Conservation (phyloP, 192 early-diverging fungal genomes). For the Endogone sp. region DNA sequence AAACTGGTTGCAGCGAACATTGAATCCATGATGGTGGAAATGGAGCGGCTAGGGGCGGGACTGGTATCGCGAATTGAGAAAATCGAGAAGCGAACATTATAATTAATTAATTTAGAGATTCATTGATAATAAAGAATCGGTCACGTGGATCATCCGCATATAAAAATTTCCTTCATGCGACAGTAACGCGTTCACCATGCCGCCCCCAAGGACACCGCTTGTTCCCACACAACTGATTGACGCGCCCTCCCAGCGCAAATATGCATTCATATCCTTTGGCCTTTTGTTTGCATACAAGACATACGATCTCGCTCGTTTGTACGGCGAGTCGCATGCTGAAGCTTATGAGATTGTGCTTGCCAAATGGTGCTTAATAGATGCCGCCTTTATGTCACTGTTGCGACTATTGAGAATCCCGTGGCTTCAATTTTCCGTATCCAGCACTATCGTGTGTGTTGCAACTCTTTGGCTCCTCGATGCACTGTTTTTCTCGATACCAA, state of each 20-base stretch:
- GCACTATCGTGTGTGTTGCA: constrained; percentile 11
- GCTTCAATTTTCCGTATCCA: constrained; percentile 39
- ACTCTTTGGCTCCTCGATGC: constrained; percentile 5
- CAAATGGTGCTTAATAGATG: constrained; percentile 37
- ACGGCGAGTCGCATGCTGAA: constrained; percentile 28
- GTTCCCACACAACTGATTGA: neutral
- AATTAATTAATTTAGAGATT: too few relatives aligned
- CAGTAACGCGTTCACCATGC: neutral
- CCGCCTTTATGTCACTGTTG: constrained; percentile 27
- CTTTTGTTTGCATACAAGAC: neutral
- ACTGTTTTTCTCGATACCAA: constrained; percentile 18
- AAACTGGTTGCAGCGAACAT: neutral
- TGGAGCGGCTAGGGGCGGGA: neutral
- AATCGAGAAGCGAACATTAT: too few relatives aligned
- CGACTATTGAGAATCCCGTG: constrained; percentile 42
- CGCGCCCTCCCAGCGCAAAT: neutral
- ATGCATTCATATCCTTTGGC: neutral
- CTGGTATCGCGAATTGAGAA: neutral
- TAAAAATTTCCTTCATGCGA: too few relatives aligned
- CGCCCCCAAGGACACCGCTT: neutral
- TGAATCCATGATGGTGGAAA: neutral
- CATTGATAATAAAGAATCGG: too few relatives aligned
- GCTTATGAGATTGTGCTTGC: constrained; percentile 31
- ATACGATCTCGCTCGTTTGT: neutral
- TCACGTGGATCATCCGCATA: too few relatives aligned